Evolutionary conservation across 148 eudicot genomes (phyloP).

Genomic region (Talinum fruticosum): DNA sequence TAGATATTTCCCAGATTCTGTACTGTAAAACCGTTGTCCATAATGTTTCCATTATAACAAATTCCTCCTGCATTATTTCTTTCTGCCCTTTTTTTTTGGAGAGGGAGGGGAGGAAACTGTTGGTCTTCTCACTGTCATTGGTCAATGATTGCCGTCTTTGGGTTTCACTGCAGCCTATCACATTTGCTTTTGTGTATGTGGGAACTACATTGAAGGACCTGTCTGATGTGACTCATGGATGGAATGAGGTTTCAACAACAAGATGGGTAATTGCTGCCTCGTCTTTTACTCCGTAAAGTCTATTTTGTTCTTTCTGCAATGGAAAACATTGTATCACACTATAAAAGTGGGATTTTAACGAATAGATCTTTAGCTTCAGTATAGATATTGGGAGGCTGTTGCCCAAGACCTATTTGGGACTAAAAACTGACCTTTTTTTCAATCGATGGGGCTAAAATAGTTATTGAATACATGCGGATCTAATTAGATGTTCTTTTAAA

Average conservation of each 20-base stretch:
- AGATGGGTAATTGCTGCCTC: slow-evolving; percentile 61
- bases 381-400: background rate
- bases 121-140: background rate
- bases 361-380: background rate
- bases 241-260: slow-evolving; percentile 72
- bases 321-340: background rate
- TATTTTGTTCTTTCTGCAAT: background rate
- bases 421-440: no score
- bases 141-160: background rate
- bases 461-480: background rate
- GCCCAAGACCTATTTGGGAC: background rate
- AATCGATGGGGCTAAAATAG: no score
- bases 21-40: no score
- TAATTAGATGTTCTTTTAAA: background rate
- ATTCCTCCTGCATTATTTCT: no score
- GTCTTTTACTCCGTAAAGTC: background rate
- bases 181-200: slow-evolving; percentile 80
- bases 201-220: slow-evolving; percentile 92
- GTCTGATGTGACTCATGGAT: slow-evolving; percentile 89
- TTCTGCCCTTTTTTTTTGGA: no score
- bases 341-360: background rate
- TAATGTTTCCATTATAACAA: no score
- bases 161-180: slow-evolving; percentile 66
- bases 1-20: no score
- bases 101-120: background rate